Evolutionary conservation across 345 rosid genomes (phyloP), one percentile per base, ranked within the genome.

Genomic region (Syzygium aromaticum): DNA sequence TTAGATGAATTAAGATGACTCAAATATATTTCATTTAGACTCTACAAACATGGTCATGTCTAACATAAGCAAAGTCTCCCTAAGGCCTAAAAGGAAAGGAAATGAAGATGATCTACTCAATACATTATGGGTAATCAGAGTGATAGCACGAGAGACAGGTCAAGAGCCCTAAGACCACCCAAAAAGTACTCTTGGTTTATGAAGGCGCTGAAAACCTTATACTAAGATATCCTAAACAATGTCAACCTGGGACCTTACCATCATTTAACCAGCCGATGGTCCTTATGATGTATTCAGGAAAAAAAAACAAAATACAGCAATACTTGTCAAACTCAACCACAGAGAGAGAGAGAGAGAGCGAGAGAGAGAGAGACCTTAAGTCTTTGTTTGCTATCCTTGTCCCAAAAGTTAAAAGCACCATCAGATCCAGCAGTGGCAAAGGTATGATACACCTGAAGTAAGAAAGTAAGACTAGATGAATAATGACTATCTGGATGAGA

Each of bases 371-470:
- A 30, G 78, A 96, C 99, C 99, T 98, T 96, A n/a, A 98, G 95
- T 86, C 99, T 93, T 88, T 98, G 99, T 89, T 98, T 98, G 86
- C 99, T 98, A 88, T 98, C 99, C 93, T 98, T 98, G 92, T 98
- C 99, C 99, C 99, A 98, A 89, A 98, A 98, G 87, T 95, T 95
- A 90, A 96, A 96, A 82, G 98, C 95, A 73, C 99, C 99, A 91
- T 98, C 99, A n/a, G 99, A 98, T 51, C 99, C 98, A 51, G 99
- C 98, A 56, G 99, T 98, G 54, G 99, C 98, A 95, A 98, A 96
- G 33, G 99, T 98, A 88, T 96, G 99, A 89, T 95, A 96, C 87
- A 94, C 91, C 99, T 98, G 91, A 73, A 91, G 63, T 57, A 91
- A 89, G n/a, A 73, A 38, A 38, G 8, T 19, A 0, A 73, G 22